These are phyloP conservation scores for Xylaria sp. DNA, from an alignment of 2,329 filamentous ascomycete genomes.

Conservation along the genomic window DNA sequence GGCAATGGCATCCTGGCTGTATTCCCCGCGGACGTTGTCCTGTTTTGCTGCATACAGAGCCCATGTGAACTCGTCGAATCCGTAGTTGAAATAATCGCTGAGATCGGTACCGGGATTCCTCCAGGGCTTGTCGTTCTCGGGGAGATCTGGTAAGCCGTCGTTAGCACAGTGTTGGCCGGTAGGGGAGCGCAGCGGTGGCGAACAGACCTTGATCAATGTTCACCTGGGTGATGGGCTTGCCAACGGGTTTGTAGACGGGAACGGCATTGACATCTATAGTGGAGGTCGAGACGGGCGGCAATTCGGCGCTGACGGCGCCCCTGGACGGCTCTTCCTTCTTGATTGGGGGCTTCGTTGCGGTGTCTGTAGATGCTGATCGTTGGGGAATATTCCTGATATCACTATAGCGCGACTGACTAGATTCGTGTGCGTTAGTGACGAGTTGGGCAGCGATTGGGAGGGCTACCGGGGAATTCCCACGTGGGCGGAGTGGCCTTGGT, in stretches of 20 bases:
- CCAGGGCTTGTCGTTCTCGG: slow-evolving; percentile 92
- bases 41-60: slow-evolving; percentile 93
- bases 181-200: neutral
- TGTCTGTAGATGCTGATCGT: slow-evolving; percentile 65
- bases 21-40: slow-evolving; percentile 79
- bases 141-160: slow-evolving; percentile 63
- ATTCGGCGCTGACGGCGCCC: slow-evolving; percentile 43
- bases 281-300: slow-evolving; percentile 77
- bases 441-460: neutral
- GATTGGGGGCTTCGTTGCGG: slow-evolving; percentile 57
- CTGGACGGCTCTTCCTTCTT: slow-evolving; percentile 60
- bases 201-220: slow-evolving; percentile 74
- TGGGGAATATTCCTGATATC: slow-evolving; percentile 74
- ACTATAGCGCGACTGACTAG: slow-evolving; percentile 70
- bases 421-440: neutral
- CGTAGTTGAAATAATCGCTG: slow-evolving; percentile 99
- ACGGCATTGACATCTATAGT: slow-evolving; percentile 87
- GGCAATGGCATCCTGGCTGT: slow-evolving; percentile 72
- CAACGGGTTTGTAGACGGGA: slow-evolving; percentile 80
- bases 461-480: slow-evolving; percentile 54
- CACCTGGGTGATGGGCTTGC: slow-evolving; percentile 82
- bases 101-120: slow-evolving; percentile 92
- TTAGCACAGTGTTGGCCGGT: neutral
- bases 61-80: slow-evolving; percentile 99
- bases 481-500: slow-evolving; percentile 68